Evolutionary conservation across 208 protist species (phyloP).

Genomic region (Crithidia expoeki): DNA sequence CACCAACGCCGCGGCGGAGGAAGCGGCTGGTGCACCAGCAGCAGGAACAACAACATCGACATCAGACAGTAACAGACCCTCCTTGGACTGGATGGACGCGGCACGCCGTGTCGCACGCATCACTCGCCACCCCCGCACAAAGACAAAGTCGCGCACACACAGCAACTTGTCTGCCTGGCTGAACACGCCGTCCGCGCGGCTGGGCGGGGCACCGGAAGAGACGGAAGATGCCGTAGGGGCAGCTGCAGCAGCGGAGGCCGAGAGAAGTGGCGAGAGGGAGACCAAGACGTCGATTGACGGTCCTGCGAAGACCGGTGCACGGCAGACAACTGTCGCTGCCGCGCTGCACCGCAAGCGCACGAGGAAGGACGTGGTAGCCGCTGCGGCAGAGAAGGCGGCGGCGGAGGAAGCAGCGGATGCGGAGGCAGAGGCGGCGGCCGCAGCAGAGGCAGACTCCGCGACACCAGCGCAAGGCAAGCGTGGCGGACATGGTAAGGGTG

Average conservation of each 20-base stretch:
- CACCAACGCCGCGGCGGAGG: not conserved
- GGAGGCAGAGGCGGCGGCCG: not conserved
- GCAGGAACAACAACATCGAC: not conserved
- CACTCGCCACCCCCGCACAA: slow-evolving; percentile 49
- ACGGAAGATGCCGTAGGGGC: slow-evolving; percentile 1
- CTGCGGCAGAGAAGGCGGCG: slow-evolving; percentile 12
- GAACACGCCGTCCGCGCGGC: slow-evolving; percentile 51
- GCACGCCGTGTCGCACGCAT: slow-evolving; percentile 58
- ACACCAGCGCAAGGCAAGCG: not conserved
- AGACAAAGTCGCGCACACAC: slow-evolving; percentile 51
- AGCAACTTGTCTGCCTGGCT: slow-evolving; percentile 81
- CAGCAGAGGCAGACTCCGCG: not conserved
- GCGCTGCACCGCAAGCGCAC: slow-evolving; percentile 19
- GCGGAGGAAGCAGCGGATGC: slow-evolving; percentile 17
- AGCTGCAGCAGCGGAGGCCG: not conserved
- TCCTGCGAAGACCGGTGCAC: slow-evolving; percentile 12
- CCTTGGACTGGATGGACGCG: slow-evolving; percentile 62
- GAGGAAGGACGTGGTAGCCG: slow-evolving; percentile 28
- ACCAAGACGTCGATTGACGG: not conserved
- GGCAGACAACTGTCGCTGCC: slow-evolving; percentile 30
- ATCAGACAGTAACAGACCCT: not conserved
- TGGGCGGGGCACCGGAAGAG: slow-evolving; percentile 17
- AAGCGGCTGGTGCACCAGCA: not conserved
- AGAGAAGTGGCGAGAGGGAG: not conserved
- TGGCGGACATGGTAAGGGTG: slow-evolving; percentile 3